Conservation (phyloP, 2,329 filamentous ascomycete species). For the Paraphaeosphaeria minitans region DNA sequence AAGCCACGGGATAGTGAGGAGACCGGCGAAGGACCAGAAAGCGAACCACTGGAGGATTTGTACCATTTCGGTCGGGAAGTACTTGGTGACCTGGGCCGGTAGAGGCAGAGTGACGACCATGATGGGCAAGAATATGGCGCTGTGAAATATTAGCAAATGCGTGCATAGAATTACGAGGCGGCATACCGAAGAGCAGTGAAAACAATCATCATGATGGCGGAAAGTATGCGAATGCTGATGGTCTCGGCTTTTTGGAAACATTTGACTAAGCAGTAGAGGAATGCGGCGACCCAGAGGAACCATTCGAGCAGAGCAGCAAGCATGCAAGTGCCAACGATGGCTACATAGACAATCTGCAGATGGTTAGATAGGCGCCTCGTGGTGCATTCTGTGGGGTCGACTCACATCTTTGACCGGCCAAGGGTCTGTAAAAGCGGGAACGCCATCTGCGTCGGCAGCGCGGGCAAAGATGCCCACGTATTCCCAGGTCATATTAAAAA, state of each 20-base stretch:
- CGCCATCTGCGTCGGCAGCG: slow-evolving; percentile 30
- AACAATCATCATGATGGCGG: slow-evolving; percentile 72
- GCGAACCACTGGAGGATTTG: slow-evolving; percentile 87
- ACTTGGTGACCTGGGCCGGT: slow-evolving; percentile 70
- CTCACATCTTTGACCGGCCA: slow-evolving; percentile 50
- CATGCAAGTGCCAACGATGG: slow-evolving; percentile 81
- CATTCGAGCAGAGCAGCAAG: slow-evolving; percentile 86
- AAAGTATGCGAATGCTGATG: slow-evolving; percentile 78
- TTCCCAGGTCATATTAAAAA: slow-evolving; percentile 35
- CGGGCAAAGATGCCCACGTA: slow-evolving; percentile 35
- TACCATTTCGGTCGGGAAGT: slow-evolving; percentile 74
- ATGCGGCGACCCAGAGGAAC: slow-evolving; percentile 93
- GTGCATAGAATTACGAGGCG: not conserved
- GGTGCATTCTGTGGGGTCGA: slow-evolving; percentile 8
- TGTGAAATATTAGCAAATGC: slow-evolving; percentile 47
- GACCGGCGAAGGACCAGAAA: slow-evolving; percentile 87
- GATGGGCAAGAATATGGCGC: slow-evolving; percentile 84
- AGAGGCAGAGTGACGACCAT: slow-evolving; percentile 93
- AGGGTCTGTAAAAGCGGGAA: slow-evolving; percentile 42
- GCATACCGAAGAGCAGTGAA: slow-evolving; percentile 78
- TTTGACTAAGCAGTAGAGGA: slow-evolving; percentile 87
- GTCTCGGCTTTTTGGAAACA: slow-evolving; percentile 89
- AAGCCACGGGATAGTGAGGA: slow-evolving; percentile 87
- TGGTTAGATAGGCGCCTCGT: slow-evolving; percentile 21
- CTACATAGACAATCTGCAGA: slow-evolving; percentile 78